Evolutionary conservation across 345 rosid species (phyloP), one percentile per base, ranked within the genome.

Genomic region (Corymbia maculata): DNA sequence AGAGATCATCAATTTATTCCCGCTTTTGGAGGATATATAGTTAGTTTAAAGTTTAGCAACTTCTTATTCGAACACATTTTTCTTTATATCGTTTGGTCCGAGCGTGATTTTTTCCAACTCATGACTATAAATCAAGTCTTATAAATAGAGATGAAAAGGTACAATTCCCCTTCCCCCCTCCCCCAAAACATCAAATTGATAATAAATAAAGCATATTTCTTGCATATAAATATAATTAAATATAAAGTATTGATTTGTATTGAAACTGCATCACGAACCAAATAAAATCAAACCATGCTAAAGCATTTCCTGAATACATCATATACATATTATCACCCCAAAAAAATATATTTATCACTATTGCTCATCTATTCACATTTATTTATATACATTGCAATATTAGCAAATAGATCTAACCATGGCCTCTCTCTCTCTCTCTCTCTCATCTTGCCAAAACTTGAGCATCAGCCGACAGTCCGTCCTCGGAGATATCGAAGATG

Each of bases 401-500:
- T n/a, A 64, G 75, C 42, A 0, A n/a, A 4, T n/a, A 64, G 75
- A n/a, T 61, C 68, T 26, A 2, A 51, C n/a, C n/a, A 28, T 11
- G 68, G n/a, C 5, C 68, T 59, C 26, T 26, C 12, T 61, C 68
- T 61, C 68, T 57, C 26, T 26, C 66, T 5, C 66, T 66, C 44
- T 7, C 79, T 92, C 87, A 95, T 86, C 98, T 94, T 50, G 95
- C 95, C 6, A 26, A n/a, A 19, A 94, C 80, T 16, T 53, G 86
- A 87, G 91, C 85, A 9, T 75, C 82, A 4, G 88, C 36, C 2
- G 93, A 52, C 4, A 87, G n/a, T 55, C 89, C 90, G 44, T 94
- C 95, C 2, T 92, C 95, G 0, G 96, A 93, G 17, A 91, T 52
- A 70, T 95, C 94, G n/a, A 88, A 93, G 64, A 92, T 42, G 50